Percentiles rank a stretch among this genome's conserved stretches.
phyloP scores from a whole-genome alignment of 768 basidiomycete species.

The Royoungia palumana region DNA sequence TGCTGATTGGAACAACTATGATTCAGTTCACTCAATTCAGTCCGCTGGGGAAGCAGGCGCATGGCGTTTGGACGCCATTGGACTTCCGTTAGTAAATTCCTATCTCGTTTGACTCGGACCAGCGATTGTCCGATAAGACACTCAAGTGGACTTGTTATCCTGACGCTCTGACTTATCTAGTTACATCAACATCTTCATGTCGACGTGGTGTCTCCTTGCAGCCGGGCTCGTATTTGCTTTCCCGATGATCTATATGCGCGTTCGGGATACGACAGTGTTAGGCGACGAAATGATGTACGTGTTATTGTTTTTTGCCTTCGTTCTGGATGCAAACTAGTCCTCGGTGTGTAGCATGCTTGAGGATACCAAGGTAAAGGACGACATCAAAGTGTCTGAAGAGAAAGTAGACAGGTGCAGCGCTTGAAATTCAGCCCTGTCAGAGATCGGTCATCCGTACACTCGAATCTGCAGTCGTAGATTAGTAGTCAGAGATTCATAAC shows the following conservation, averaged over 20 bases:
- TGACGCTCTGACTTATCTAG: too few species aligned
- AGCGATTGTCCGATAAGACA: too few species aligned
- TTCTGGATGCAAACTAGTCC: background rate
- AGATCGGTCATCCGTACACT: too few species aligned
- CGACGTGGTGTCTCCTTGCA: constrained; percentile 66
- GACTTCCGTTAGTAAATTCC: constrained; percentile 50
- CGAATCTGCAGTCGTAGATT: too few species aligned
- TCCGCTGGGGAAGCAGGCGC: constrained; percentile 69
- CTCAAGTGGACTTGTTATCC: too few species aligned
- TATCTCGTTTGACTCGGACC: too few species aligned
- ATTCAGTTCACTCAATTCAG: constrained; percentile 66
- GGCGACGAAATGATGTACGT: constrained; percentile 57
- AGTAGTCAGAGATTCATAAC: too few species aligned
- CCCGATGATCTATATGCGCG: constrained; percentile 68
- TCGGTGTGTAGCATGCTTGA: constrained; percentile 4
- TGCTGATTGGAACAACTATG: background rate
- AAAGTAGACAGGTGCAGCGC: background rate
- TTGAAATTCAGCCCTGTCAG: background rate
- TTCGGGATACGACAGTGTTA: constrained; percentile 53
- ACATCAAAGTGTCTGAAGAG: background rate
- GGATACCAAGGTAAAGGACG: background rate
- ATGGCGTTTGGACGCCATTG: constrained; percentile 68
- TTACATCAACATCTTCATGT: constrained; percentile 69
- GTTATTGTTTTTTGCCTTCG: constrained; percentile 4
- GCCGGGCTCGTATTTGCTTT: constrained; percentile 60